Evolutionary conservation across 2,329 filamentous ascomycete species (phyloP), one percentile per base, ranked within the genome.

Genomic region (Phyllosticta capitalensis): DNA sequence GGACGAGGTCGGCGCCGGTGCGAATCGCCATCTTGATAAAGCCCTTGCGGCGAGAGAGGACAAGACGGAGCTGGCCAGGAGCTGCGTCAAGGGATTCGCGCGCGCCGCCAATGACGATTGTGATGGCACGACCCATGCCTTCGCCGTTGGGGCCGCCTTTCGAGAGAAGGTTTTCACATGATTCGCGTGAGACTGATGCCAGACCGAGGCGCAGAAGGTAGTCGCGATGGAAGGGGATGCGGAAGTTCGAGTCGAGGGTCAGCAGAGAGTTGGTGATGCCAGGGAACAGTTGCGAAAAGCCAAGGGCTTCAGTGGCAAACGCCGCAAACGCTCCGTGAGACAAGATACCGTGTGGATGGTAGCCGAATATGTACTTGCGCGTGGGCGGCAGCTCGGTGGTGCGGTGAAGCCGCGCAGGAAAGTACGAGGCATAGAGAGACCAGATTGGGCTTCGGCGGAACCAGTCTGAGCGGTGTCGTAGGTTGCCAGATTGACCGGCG

Each of bases 271-370:
- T 97, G 52, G 89, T 96, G 72, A 99, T 96, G 61, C 91, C 92
- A 0, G 94, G 94, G 67, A 96, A 99, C 62, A 95, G 83, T 59
- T 89, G 84, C 0, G 83, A 81, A 72, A 96, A 97, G 0, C 90
- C 90, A 0, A 96, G 80, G 0, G 90, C 90, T 67, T 96, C 92
- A 0, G 92, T 97, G 3, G 82, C 89, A 69, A 97, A 97, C 5
- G 92, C 89, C 5, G 86, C 89, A 76, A 92, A 96, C 0, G 92
- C 92, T n/a, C 92, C 94, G 67, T 96, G 90, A 5, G 89, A 94
- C 68, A 99, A 96, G 72, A 99, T 97, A 22, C 94, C 92, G 70
- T 99, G 94, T 0, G 94, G 94, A 68, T 97, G 94, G 72, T 97
- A 97, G 52, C 92, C 92, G 67, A 99, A 91, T 63, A 99, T 91